Evolutionary conservation across 495 filamentous ascomycete species (phyloP).

Genomic region (Cudoniella acicularis): DNA sequence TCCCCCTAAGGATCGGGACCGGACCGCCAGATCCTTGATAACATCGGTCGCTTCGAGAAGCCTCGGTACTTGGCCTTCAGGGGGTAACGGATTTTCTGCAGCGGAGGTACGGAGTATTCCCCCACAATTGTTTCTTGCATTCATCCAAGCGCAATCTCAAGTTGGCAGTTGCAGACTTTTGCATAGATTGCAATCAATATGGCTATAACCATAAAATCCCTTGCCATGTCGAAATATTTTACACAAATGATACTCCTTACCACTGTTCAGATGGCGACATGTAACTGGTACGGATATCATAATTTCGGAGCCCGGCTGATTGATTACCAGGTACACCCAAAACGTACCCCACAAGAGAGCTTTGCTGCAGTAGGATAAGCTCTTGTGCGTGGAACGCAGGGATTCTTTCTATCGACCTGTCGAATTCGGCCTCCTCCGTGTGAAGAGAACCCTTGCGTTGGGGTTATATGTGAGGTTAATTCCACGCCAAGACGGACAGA

Average conservation of each 20-base stretch:
- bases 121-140: neutral
- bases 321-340: neutral
- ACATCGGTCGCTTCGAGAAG: too few relatives aligned
- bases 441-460: neutral
- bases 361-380: neutral
- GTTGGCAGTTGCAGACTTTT: neutral
- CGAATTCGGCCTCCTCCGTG: neutral
- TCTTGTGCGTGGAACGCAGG: neutral
- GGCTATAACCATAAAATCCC: neutral
- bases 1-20: too few relatives aligned
- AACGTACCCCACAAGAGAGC: neutral
- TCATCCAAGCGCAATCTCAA: neutral
- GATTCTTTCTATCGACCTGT: neutral
- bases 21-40: too few relatives aligned
- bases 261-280: neutral
- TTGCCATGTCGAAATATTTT: neutral
- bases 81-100: too few relatives aligned
- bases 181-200: neutral
- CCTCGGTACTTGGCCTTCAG: neutral
- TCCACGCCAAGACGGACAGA: neutral
- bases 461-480: neutral
- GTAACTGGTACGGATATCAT: neutral
- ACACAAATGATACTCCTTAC: neutral
- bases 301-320: neutral
- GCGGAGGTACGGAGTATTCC: neutral